These are phyloP conservation scores for Ogataea pini DNA, from an alignment of 805 yeast genomes.

Conservation along the genomic window DNA sequence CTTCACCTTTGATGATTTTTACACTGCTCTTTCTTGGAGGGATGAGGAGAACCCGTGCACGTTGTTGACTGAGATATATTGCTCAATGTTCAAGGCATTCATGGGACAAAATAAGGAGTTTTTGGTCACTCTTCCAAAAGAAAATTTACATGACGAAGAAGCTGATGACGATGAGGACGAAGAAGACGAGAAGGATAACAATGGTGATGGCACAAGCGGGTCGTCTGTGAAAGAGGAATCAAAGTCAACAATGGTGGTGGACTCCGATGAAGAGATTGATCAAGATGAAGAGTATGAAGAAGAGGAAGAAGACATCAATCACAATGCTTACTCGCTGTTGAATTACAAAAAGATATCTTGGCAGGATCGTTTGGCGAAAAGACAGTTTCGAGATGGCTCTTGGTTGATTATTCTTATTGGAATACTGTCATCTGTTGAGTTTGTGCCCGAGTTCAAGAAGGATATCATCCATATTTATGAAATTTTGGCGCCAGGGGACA, in stretches of 20 bases:
- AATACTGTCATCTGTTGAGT: constrained; percentile 59
- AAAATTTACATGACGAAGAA: constrained; percentile 25
- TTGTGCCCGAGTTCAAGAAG: constrained; percentile 53
- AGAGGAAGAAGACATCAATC: constrained; percentile 36
- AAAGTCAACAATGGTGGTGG: constrained; percentile 18
- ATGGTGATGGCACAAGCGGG: neutral
- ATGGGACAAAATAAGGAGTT: constrained; percentile 42
- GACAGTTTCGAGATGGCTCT: constrained; percentile 78
- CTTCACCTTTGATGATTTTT: constrained; percentile 77
- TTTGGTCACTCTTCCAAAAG: constrained; percentile 30
- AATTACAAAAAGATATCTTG: constrained; percentile 65
- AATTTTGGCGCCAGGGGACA: constrained; percentile 56
- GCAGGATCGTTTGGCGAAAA: constrained; percentile 73
- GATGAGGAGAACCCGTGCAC: constrained; percentile 47
- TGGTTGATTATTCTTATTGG: constrained; percentile 85
- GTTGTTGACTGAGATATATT: constrained; percentile 65
- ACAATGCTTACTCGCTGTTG: constrained; percentile 49
- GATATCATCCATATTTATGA: constrained; percentile 53
- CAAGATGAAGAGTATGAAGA: constrained; percentile 24
- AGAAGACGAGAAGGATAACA: constrained; percentile 20
- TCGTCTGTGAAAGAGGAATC: constrained; percentile 2
- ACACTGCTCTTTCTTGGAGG: constrained; percentile 55
- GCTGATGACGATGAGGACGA: constrained; percentile 28
- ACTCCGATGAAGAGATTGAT: constrained; percentile 26
- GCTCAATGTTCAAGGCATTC: constrained; percentile 59